Evolutionary conservation across 495 filamentous ascomycete species (phyloP).

Genomic region (Choiromyces venosus): DNA sequence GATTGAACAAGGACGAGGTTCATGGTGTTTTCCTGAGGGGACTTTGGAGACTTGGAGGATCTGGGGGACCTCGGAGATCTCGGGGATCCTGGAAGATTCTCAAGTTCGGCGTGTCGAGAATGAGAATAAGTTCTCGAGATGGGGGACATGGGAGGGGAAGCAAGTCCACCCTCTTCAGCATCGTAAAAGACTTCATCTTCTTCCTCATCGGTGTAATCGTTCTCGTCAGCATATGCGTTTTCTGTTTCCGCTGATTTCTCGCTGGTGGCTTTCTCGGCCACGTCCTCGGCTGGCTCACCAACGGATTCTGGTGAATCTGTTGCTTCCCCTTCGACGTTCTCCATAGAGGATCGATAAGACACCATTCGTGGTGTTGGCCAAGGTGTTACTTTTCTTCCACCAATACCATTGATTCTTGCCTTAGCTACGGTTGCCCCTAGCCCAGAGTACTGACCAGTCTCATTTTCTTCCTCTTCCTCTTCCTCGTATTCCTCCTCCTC

Average conservation of each 20-base stretch:
- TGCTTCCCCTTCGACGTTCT: constrained; percentile 8
- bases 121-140: background rate
- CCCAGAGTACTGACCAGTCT: background rate
- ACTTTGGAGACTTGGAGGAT: background rate
- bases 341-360: constrained; percentile 24
- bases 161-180: background rate
- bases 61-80: background rate
- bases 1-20: background rate
- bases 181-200: constrained; percentile 13
- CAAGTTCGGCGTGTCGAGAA: background rate
- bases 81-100: background rate
- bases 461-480: constrained; percentile 1
- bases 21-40: background rate
- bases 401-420: constrained; percentile 7
- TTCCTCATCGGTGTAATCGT: constrained; percentile 17
- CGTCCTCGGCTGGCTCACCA: background rate
- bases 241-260: background rate
- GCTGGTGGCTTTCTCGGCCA: background rate
- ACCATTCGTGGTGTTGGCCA: constrained; percentile 34
- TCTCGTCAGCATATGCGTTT: constrained; percentile 5
- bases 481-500: background rate
- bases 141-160: background rate
- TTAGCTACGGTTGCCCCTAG: background rate
- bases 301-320: background rate
- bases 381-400: constrained; percentile 34